Evolutionary conservation across 2,329 filamentous ascomycete species (phyloP), one percentile per base, ranked within the genome.

Genomic region (Penicillium sp.): DNA sequence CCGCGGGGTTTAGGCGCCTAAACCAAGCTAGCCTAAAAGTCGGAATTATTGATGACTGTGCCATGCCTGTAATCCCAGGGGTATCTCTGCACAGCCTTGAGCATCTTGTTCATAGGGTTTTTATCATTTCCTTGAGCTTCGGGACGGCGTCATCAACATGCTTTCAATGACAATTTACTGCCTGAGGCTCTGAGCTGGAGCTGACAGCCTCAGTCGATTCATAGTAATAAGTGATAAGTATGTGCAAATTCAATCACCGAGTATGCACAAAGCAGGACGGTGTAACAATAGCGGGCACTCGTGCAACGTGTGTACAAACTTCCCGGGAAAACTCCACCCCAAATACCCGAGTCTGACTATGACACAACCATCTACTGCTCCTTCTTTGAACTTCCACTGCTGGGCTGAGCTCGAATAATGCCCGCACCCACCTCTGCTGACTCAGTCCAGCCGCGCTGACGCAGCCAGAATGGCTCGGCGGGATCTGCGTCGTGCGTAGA

Each of bases 361-460:
- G 6, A 36, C 18, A 9, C 20, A 24, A 14, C 28, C 9, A 34
- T 18, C 39, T 53, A 70, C 49, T 68, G 62, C 48, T 64, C 45
- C 57, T 72, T 70, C 58, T 71, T 71, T 14, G 44, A 47, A 22
- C 52, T 58, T 6, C 47, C 46, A 9, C 51, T 50, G 3, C 41
- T 48, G 14, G 56, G 51, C 45, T 64, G 58, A 5, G 64, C 59
- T 39, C 69, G 62, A 38, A 74, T 73, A 39, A 74, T 68, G 2
- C 63, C 61, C 11, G 65, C 51, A 1, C 69, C 72, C 4, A 73
- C 64, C 47, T 67, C 55, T 2, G 66, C 65, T 26, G 65, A 65
- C 56, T 74, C 71, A 26, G 54, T 59, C 71, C 71, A 73, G n/a
- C 66, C 69, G 24, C 62, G 69, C 60, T 75, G 72, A 10, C 67